phyloP scores from a whole-genome alignment of 768 basidiomycete species.

The Austroboletus eburneus region DNA sequence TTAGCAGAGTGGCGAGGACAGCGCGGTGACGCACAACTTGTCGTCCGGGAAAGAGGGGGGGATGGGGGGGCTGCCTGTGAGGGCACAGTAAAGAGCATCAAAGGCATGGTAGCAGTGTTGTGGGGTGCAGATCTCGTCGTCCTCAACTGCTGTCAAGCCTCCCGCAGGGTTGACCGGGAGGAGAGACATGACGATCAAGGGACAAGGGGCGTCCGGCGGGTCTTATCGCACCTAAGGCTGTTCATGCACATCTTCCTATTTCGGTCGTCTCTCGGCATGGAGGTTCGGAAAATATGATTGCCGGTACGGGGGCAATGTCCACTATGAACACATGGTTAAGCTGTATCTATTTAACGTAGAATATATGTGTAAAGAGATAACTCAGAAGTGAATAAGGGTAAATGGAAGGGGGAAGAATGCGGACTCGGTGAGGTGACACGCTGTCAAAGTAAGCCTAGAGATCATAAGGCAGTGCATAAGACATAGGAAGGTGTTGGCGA shows the following conservation, averaged over 20 bases:
- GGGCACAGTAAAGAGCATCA: constrained; percentile 75
- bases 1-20: too few relatives aligned
- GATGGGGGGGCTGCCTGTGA: constrained; percentile 51
- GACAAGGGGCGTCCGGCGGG: constrained; percentile 11
- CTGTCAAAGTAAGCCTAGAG: constrained; percentile 23
- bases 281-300: constrained; percentile 5
- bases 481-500: constrained; percentile 24
- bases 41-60: constrained; percentile 63
- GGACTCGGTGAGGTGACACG: constrained; percentile 14
- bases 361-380: constrained; percentile 42
- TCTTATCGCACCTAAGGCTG: constrained; percentile 1
- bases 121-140: constrained; percentile 50
- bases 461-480: constrained; percentile 25
- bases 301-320: constrained; percentile 8
- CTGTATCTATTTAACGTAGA: constrained; percentile 35
- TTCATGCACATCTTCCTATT: constrained; percentile 25
- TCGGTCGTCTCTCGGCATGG: constrained; percentile 13
- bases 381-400: constrained; percentile 32
- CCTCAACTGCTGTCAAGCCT: constrained; percentile 36
- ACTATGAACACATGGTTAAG: constrained; percentile 36
- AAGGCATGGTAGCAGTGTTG: constrained; percentile 83
- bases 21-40: constrained; percentile 62
- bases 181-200: constrained; percentile 48
- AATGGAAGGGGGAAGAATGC: constrained; percentile 11
- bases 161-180: constrained; percentile 48